Evolutionary conservation across 805 yeast genomes (phyloP).

Genomic region (Pichia kluyveri): DNA sequence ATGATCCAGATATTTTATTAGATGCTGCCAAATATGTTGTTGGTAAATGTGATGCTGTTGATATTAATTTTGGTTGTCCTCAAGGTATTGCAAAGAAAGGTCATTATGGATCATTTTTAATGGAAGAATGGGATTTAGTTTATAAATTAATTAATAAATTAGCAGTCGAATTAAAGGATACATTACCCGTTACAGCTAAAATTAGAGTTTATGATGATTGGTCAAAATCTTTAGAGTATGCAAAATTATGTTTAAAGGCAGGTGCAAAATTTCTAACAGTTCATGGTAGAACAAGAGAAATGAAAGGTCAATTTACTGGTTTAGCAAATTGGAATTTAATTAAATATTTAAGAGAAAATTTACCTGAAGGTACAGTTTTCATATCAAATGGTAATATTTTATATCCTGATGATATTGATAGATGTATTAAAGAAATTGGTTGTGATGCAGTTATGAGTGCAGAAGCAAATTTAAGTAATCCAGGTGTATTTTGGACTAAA

Average conservation of each 20-base stretch:
- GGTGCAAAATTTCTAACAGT: conserved; percentile 95
- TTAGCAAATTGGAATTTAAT: conserved; percentile 88
- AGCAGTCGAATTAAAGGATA: conserved; percentile 54
- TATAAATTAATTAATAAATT: conserved; percentile 60
- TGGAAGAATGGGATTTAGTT: conserved; percentile 94
- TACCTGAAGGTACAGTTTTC: conserved; percentile 74
- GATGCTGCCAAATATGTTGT: conserved; percentile 76
- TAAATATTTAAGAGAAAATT: conserved; percentile 63
- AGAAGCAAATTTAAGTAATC: conserved; percentile 89
- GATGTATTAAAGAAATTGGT: conserved; percentile 53
- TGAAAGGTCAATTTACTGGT: conserved; percentile 96
- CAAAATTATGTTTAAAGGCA: conserved; percentile 78
- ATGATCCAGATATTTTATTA: conserved; percentile 78
- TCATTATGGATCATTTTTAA: conserved; percentile 86
- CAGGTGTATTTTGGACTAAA: conserved; percentile 72
- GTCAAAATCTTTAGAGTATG: conserved; percentile 78
- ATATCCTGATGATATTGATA: conserved; percentile 72
- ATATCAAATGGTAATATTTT: conserved; percentile 93
- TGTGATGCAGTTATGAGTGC: conserved; percentile 97
- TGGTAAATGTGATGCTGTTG: conserved; percentile 89
- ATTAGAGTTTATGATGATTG: conserved; percentile 82
- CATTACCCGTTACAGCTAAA: conserved; percentile 88
- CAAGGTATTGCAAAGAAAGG: conserved; percentile 96
- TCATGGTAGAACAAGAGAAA: conserved; percentile 93
- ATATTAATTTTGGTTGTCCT: conserved; percentile 93